Percentiles rank a stretch among this genome's conserved stretches.
Evolutionary conservation across 2,329 filamentous ascomycete species (phyloP).

Genomic region (Alternaria triticimaculans): DNA sequence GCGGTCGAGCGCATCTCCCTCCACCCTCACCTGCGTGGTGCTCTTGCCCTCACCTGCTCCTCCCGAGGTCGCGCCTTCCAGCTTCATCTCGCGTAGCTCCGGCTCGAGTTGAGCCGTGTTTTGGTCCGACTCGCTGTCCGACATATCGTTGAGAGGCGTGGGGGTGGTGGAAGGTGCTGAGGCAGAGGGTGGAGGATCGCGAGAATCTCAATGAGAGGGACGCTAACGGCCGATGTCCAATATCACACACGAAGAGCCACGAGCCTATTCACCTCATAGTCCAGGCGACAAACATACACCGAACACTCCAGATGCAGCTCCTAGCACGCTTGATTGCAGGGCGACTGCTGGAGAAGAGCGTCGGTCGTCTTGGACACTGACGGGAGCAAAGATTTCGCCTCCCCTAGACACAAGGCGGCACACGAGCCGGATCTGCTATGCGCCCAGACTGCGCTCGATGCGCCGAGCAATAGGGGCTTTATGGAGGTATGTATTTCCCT

Average conservation of each 20-base stretch:
- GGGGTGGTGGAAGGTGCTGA: constrained; percentile 20
- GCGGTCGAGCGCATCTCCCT: constrained; percentile 28
- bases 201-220: constrained; percentile 18
- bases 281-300: constrained; percentile 18
- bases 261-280: constrained; percentile 31
- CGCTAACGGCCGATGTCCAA: constrained; percentile 24
- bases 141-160: constrained; percentile 43
- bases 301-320: neutral
- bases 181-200: constrained; percentile 7
- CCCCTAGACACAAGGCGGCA: constrained; percentile 1
- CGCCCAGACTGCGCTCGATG: constrained; percentile 16
- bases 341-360: neutral
- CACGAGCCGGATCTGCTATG: constrained; percentile 15
- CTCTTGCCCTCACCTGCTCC: constrained; percentile 25
- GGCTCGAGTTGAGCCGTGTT: constrained; percentile 50
- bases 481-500: constrained; percentile 1
- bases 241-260: constrained; percentile 31
- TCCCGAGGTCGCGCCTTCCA: constrained; percentile 45
- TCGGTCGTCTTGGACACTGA: constrained; percentile 4
- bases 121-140: constrained; percentile 43
- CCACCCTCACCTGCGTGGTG: constrained; percentile 35
- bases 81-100: constrained; percentile 54
- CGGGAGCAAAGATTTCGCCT: constrained; percentile 18
- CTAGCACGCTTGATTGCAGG: neutral
- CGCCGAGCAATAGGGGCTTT: constrained; percentile 11